Percentiles rank a stretch among this genome's conserved stretches.
Evolutionary conservation across 169 alveolate species (phyloP).

Genomic region (Plasmodium relictum): DNA sequence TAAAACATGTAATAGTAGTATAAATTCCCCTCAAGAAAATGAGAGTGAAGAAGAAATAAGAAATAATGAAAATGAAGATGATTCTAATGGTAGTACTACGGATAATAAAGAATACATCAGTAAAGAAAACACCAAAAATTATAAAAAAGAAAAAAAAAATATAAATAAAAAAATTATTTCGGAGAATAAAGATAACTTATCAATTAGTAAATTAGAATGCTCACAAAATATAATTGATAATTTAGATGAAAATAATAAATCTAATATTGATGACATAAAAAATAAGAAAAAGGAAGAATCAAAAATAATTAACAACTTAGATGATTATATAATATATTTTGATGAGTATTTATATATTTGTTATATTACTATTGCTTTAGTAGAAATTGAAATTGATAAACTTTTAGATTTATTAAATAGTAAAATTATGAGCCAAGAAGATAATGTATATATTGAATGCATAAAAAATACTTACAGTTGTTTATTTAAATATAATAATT

Average conservation of each 20-base stretch:
- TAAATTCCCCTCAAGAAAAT: background rate
- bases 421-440: slow-evolving; percentile 58
- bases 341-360: slow-evolving; percentile 59
- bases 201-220: no score
- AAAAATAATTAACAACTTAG: background rate
- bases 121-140: background rate
- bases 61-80: background rate
- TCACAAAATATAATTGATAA: background rate
- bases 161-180: background rate
- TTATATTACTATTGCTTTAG: slow-evolving; percentile 6
- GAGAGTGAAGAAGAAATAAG: background rate
- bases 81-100: background rate
- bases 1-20: background rate
- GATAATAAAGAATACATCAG: background rate
- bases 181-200: background rate
- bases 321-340: slow-evolving; percentile 32
- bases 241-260: background rate
- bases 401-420: slow-evolving; percentile 21
- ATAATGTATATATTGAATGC: slow-evolving; percentile 63
- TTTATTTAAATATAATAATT: slow-evolving; percentile 36
- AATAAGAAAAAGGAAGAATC: background rate
- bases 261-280: background rate
- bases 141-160: background rate
- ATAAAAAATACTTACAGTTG: slow-evolving; percentile 40
- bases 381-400: slow-evolving; percentile 44